Base-by-base conservation (phyloP, 192 early-diverging fungal species). In the Umbelopsis sp. region DNA sequence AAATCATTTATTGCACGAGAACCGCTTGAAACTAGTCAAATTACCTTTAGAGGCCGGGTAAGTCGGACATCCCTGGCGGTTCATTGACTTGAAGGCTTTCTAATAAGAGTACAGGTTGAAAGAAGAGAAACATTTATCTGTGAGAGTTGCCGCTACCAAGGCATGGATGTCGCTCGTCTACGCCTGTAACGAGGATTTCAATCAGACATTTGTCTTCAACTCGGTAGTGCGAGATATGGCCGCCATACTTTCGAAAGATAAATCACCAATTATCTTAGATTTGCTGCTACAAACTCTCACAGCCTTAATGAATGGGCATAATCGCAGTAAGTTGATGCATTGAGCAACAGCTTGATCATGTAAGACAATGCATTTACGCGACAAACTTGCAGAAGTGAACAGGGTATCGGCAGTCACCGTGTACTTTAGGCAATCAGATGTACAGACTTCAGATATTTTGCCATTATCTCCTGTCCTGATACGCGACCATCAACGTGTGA, bases 101-200 rank as follows among this genome's bases (percentile, higher is more conserved):
- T 33, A n/a, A 30, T 18, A 3, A 37, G 21, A 4, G 5, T 11
- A 11, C 11, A 61, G 55, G 30, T 35, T 61, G 55, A 61, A 61
- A 30, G 55, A 61, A 25, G 55, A 61, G n/a, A 61, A 61, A 25
- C 55, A 61, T 61, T 25, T 61, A 7, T 61, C 55, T 18, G 55
- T 61, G 27, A 61, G 55, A 35, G 25, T 61, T 35, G 55, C 55
- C 2, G 55, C 55, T 4, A 61, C 55, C 11, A 61, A 25, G 18
- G 33, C 55, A 18, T 61, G 55, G 55, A 61, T 61, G 33, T 61
- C 55, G 4, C 55, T 61, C 2, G 55, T 61, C 0, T 61, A 61
- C 30, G 55, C 55, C 16, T 61, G 55, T 25, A 61, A 61, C 12
- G 55, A 61, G 0, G 55, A 61, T 18, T 61, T 61, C 30, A 27